These are phyloP conservation scores for Crithidia sp. DNA, from an alignment of 208 protist species.

Conservation along the genomic window DNA sequence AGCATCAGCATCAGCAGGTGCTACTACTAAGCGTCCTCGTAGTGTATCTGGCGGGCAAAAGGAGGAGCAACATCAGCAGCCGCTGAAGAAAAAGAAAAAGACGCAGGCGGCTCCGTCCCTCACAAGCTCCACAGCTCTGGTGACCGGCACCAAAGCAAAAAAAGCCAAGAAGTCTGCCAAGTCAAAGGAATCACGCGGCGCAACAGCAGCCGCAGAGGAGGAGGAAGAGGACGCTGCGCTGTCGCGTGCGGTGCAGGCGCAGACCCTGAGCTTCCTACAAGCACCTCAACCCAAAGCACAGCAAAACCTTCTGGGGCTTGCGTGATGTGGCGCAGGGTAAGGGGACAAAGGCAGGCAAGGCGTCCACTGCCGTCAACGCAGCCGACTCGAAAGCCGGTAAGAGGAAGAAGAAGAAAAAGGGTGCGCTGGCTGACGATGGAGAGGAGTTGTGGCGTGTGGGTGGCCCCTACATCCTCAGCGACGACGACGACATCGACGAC, in stretches of 20 bases:
- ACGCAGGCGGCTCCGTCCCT: background rate
- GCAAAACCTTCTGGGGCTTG: constrained; percentile 65
- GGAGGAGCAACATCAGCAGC: background rate
- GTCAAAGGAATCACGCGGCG: background rate
- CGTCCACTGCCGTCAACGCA: background rate
- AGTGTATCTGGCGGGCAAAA: background rate
- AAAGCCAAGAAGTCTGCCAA: constrained; percentile 5
- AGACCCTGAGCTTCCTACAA: constrained; percentile 62
- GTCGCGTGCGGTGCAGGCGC: constrained; percentile 53
- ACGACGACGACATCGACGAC: background rate
- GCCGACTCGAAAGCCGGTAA: constrained; percentile 6
- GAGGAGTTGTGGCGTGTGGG: constrained; percentile 26
- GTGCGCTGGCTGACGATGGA: background rate
- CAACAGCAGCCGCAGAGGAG: background rate
- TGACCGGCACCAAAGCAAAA: background rate
- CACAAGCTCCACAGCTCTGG: background rate
- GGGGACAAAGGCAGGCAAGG: background rate
- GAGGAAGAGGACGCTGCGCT: constrained; percentile 52
- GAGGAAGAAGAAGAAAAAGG: constrained; percentile 9
- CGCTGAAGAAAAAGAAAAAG: background rate
- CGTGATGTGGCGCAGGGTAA: constrained; percentile 69
- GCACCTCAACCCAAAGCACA: constrained; percentile 36
- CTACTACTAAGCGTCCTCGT: background rate
- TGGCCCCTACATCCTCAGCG: constrained; percentile 11
- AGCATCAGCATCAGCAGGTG: background rate